phyloP scores from a whole-genome alignment of 2,329 filamentous ascomycete species.

The Immersiporthe knoxdaviesiana region DNA sequence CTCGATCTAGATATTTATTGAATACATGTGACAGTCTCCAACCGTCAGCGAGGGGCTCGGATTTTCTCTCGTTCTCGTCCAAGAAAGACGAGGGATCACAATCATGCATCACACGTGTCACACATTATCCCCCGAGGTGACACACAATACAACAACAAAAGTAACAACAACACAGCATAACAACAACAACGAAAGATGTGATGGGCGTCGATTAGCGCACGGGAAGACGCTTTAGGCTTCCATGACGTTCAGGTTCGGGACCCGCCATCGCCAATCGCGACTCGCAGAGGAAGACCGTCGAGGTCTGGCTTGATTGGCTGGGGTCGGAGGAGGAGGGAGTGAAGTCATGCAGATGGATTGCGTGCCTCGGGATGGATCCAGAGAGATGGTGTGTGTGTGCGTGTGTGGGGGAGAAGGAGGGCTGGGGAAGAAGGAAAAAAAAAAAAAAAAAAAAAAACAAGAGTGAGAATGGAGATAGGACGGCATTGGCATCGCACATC shows the following conservation, averaged over 20 bases:
- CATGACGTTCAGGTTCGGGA: slow-evolving; percentile 2
- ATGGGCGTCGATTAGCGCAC: neutral
- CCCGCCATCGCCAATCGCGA: neutral
- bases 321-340: neutral
- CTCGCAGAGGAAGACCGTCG: neutral
- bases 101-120: neutral
- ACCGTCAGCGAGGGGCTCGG: neutral
- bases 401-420: neutral
- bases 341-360: slow-evolving; percentile 5
- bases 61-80: neutral
- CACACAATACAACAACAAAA: neutral
- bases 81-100: neutral
- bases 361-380: slow-evolving; percentile 5
- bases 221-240: neutral
- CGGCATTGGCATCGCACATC: neutral
- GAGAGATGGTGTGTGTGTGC: neutral
- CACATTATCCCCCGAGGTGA: neutral
- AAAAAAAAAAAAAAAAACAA: neutral
- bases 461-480: neutral
- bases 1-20: neutral
- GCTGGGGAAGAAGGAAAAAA: too few species aligned
- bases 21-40: neutral
- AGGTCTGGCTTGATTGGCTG: neutral
- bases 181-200: neutral
- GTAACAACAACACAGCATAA: neutral